These are phyloP conservation scores for Meyerozyma elateridarum DNA, from an alignment of 1,139 yeast species.

Conservation along the genomic window DNA sequence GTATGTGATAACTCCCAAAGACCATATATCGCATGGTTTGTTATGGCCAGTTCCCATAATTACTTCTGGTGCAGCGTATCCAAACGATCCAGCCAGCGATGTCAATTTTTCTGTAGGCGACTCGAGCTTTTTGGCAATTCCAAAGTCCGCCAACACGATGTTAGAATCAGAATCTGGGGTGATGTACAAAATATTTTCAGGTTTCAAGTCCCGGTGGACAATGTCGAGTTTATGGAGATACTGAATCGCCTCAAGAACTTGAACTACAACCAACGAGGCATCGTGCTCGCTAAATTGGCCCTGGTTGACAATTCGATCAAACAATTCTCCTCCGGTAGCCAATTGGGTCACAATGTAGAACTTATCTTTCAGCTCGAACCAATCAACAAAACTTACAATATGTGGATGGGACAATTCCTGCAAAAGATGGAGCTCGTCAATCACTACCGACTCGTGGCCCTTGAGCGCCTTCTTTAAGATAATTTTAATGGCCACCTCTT, in stretches of 20 bases:
- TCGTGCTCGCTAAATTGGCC: constrained; percentile 84
- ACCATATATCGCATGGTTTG: constrained; percentile 91
- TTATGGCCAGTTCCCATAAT: constrained; percentile 76
- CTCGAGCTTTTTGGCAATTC: constrained; percentile 74
- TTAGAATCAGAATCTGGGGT: constrained; percentile 50
- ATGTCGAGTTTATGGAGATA: constrained; percentile 72
- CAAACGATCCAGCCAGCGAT: constrained; percentile 84
- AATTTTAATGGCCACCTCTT: constrained; percentile 83
- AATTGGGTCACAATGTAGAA: constrained; percentile 72
- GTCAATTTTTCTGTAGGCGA: constrained; percentile 60
- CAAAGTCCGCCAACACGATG: constrained; percentile 86
- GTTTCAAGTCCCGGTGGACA: constrained; percentile 89
- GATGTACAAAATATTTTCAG: constrained; percentile 77
- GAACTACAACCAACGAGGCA: constrained; percentile 66
- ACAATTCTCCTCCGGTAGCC: constrained; percentile 90
- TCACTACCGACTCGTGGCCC: constrained; percentile 66
- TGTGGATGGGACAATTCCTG: constrained; percentile 69
- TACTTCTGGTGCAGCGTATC: constrained; percentile 94
- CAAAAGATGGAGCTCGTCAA: constrained; percentile 70
- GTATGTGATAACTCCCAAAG: constrained; percentile 85
- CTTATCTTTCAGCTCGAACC: constrained; percentile 83
- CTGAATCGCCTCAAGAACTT: constrained; percentile 66
- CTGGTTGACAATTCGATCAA: constrained; percentile 71
- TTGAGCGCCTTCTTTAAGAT: constrained; percentile 75
- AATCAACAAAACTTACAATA: constrained; percentile 76